A percentile compares a stretch with the other conserved stretches of the same genome.
Evolutionary conservation across 805 yeast species (phyloP).

Genomic region (Millerozyma acaciae): DNA sequence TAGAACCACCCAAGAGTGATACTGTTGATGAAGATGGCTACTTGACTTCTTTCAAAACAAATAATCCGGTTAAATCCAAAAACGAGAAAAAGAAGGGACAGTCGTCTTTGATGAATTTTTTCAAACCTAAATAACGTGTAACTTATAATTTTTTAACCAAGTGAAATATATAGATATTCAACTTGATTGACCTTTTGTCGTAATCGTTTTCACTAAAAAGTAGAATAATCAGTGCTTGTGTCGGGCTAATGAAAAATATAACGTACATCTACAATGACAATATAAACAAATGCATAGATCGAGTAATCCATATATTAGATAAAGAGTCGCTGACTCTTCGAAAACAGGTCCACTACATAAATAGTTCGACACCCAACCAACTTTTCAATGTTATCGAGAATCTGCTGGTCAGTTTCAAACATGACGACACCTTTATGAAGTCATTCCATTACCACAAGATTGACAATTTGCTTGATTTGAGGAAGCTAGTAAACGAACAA

Average conservation of each 20-base stretch:
- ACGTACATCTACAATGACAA: background rate
- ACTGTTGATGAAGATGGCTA: conserved; percentile 51
- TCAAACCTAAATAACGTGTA: conserved; percentile 31
- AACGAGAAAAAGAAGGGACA: conserved; percentile 34
- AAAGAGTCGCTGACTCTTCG: background rate
- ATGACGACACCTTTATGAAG: conserved; percentile 8
- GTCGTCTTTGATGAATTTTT: conserved; percentile 46
- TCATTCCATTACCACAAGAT: conserved; percentile 10
- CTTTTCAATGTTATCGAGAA: conserved; percentile 7
- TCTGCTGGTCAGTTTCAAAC: conserved; percentile 3
- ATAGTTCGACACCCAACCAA: conserved; percentile 11
- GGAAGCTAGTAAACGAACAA: background rate
- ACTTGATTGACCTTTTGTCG: too few species aligned
- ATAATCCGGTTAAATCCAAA: conserved; percentile 9
- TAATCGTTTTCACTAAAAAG: too few species aligned
- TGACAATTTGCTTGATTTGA: conserved; percentile 6
- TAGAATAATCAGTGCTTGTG: too few species aligned
- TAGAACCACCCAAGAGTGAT: conserved; percentile 5
- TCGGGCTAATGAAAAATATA: background rate
- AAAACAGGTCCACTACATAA: conserved; percentile 7
- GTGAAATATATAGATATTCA: background rate
- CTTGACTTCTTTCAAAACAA: conserved; percentile 34
- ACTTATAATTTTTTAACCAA: background rate
- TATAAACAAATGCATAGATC: background rate
- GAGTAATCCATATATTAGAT: background rate